These are phyloP conservation scores for Ogataea dorogensis DNA, from an alignment of 805 yeast species.

Conservation along the genomic window DNA sequence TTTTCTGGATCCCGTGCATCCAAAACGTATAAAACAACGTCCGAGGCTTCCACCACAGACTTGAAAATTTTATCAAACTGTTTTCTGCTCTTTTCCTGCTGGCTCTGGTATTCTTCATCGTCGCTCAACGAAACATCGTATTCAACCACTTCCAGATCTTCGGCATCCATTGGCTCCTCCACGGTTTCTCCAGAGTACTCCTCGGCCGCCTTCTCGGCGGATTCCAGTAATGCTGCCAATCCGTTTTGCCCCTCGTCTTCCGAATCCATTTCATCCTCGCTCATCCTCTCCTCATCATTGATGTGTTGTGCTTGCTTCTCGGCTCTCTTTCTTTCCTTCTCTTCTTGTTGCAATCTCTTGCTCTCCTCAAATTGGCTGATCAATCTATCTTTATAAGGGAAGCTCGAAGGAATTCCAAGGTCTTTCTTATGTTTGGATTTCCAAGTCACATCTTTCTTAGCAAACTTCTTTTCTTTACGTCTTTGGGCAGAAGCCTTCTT, in stretches of 20 bases:
- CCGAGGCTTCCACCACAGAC: conserved; percentile 88
- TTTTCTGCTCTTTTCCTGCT: conserved; percentile 73
- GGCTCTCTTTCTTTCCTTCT: conserved; percentile 47
- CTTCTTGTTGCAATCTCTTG: conserved; percentile 55
- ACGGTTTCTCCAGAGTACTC: conserved; percentile 56
- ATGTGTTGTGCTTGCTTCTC: conserved; percentile 44
- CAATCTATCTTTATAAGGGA: conserved; percentile 89
- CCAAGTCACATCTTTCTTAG: conserved; percentile 95
- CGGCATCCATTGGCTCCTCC: conserved; percentile 38
- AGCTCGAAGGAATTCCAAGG: conserved; percentile 91
- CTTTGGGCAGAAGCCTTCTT: conserved; percentile 92
- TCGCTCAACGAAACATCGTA: conserved; percentile 46
- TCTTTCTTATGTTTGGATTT: conserved; percentile 79
- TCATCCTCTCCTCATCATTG: conserved; percentile 35
- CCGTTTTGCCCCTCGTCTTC: conserved; percentile 45
- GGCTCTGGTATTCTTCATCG: conserved; percentile 42
- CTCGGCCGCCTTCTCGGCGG: conserved; percentile 86
- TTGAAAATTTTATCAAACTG: conserved; percentile 94
- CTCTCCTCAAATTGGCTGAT: conserved; percentile 67
- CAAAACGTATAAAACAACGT: conserved; percentile 86
- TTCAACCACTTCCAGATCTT: conserved; percentile 47
- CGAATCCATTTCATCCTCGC: conserved; percentile 39
- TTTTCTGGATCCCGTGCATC: conserved; percentile 98
- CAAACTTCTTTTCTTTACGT: conserved; percentile 74
- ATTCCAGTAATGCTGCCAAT: conserved; percentile 80